phyloP scores from a whole-genome alignment of 192 early-diverging fungal species.

The Spizellomyces sp. region DNA sequence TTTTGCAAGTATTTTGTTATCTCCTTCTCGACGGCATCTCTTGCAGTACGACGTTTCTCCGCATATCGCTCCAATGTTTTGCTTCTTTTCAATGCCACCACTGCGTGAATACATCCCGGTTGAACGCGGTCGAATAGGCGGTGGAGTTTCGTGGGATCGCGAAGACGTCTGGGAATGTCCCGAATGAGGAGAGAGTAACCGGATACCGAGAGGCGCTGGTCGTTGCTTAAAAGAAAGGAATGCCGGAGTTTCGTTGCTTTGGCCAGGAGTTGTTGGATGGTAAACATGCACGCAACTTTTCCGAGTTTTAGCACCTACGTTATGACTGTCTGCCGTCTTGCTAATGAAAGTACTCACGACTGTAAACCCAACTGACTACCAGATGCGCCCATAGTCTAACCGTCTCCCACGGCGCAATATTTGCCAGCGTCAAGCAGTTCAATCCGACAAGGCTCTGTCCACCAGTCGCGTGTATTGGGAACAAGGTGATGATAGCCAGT shows the following conservation, averaged over 20 bases:
- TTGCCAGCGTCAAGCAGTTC: constrained; percentile 55
- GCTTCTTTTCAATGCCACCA: constrained; percentile 21
- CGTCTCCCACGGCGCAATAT: constrained; percentile 51
- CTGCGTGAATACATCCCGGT: constrained; percentile 33
- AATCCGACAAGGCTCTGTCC: constrained; percentile 54
- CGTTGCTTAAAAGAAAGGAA: constrained; percentile 12
- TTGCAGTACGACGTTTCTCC: background rate
- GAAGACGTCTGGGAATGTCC: constrained; percentile 63
- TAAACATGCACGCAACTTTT: constrained; percentile 41
- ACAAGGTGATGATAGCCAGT: constrained; percentile 58
- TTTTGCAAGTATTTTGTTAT: constrained; percentile 20
- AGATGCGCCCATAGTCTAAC: constrained; percentile 74
- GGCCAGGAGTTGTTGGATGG: constrained; percentile 63
- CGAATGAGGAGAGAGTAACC: constrained; percentile 25
- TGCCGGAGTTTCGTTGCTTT: constrained; percentile 66
- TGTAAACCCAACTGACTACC: constrained; percentile 52
- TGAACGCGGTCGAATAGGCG: constrained; percentile 36
- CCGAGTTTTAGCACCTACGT: background rate
- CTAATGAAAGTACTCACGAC: constrained; percentile 46
- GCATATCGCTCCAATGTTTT: constrained; percentile 16
- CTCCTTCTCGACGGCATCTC: constrained; percentile 19
- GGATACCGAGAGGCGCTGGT: constrained; percentile 12
- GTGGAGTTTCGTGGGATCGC: constrained; percentile 39
- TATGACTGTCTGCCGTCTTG: background rate
- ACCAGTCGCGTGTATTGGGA: constrained; percentile 72